A percentile compares a stretch with the other conserved stretches of the same genome.
These are phyloP conservation scores for Mycena chlorophos DNA, from an alignment of 768 basidiomycete species.

Conservation along the genomic window DNA sequence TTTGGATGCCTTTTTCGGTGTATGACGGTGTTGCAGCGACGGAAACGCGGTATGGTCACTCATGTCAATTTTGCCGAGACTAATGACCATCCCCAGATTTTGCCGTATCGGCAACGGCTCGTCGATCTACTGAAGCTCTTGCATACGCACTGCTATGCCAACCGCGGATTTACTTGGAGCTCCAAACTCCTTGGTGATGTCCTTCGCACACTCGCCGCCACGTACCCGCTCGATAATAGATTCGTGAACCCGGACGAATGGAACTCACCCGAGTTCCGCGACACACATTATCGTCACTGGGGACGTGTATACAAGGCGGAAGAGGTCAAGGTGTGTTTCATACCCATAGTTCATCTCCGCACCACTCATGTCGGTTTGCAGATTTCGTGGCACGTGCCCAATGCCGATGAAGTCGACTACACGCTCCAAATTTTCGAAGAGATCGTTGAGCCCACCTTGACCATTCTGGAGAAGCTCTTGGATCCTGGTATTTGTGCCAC, in stretches of 20 bases:
- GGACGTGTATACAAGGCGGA: slow-evolving; percentile 72
- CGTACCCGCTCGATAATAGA: slow-evolving; percentile 78
- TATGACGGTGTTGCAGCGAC: slow-evolving; percentile 39
- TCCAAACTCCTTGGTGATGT: slow-evolving; percentile 75
- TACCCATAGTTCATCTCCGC: background rate
- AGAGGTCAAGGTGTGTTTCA: slow-evolving; percentile 60
- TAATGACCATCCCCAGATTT: too few relatives aligned
- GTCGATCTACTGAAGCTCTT: slow-evolving; percentile 61
- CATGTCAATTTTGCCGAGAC: background rate
- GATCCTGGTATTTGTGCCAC: slow-evolving; percentile 41
- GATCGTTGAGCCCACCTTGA: slow-evolving; percentile 64
- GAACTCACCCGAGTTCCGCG: slow-evolving; percentile 68
- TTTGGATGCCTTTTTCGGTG: slow-evolving; percentile 1
- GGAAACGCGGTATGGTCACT: slow-evolving; percentile 51
- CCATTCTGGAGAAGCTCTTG: slow-evolving; percentile 56
- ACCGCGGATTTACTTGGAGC: slow-evolving; percentile 80
- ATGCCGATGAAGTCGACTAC: slow-evolving; percentile 70
- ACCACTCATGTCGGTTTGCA: too few relatives aligned
- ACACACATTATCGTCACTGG: slow-evolving; percentile 74
- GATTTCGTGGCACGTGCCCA: slow-evolving; percentile 80
- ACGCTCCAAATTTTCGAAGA: slow-evolving; percentile 67
- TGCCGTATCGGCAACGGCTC: slow-evolving; percentile 63
- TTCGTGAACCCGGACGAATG: slow-evolving; percentile 81
- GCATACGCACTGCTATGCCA: slow-evolving; percentile 70
- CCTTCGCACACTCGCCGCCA: slow-evolving; percentile 73